phyloP scores from a whole-genome alignment of 73 alveolate species.

The Paraurostyla sp. region DNA sequence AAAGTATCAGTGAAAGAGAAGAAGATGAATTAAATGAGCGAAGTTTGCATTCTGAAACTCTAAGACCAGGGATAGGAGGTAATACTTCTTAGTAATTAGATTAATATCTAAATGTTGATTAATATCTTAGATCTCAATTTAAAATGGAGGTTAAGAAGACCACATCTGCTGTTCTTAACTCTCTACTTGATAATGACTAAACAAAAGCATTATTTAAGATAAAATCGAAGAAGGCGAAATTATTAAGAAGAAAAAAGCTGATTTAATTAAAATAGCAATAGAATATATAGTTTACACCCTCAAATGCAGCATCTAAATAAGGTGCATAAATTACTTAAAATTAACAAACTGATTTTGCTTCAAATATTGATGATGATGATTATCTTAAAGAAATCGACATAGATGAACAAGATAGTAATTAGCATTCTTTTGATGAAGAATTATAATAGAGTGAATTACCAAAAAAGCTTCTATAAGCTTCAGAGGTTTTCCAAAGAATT shows the following conservation, averaged over 20 bases:
- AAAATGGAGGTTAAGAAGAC: conserved; percentile 39
- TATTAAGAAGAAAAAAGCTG: background rate
- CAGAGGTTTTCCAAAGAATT: conserved; percentile 9
- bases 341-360: background rate
- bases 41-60: background rate
- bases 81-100: too few species aligned
- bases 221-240: conserved; percentile 36
- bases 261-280: background rate
- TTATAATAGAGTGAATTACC: conserved; percentile 21
- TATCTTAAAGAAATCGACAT: conserved; percentile 26
- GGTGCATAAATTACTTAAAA: background rate
- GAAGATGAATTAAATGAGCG: conserved; percentile 11
- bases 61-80: background rate
- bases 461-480: conserved; percentile 12
- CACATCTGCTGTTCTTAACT: conserved; percentile 1
- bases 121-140: conserved; percentile 8
- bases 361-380: conserved; percentile 35
- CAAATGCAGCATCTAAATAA: background rate
- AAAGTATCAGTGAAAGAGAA: conserved; percentile 46
- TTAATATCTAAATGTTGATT: background rate
- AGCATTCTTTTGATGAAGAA: conserved; percentile 40
- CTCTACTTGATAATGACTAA: conserved; percentile 28
- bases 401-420: conserved; percentile 12
- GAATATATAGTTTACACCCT: background rate
- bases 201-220: conserved; percentile 4